These are phyloP conservation scores for Breviolum minutum DNA, from an alignment of 73 alveolate genomes.

Conservation along the genomic window DNA sequence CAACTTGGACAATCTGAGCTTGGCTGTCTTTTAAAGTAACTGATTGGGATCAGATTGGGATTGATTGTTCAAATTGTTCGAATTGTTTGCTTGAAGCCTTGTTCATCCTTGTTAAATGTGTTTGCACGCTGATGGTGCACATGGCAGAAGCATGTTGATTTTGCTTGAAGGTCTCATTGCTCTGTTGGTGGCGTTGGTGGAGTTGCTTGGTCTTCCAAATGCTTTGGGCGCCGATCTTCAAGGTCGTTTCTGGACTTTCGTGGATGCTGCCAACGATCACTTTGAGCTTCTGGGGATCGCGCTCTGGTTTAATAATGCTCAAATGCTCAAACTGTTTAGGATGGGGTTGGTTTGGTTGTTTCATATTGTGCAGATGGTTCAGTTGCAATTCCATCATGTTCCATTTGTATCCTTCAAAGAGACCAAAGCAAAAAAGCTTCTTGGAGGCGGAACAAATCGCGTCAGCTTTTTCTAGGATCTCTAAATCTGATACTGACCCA, in stretches of 20 bases:
- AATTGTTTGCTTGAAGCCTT: neutral
- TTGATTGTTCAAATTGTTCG: too few relatives aligned
- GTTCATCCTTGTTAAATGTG: neutral
- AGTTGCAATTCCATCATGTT: neutral
- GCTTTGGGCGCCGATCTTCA: neutral
- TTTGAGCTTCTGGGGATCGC: conserved; percentile 66
- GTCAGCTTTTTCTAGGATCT: neutral
- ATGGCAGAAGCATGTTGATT: neutral
- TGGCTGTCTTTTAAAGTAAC: neutral
- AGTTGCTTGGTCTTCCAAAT: conserved; percentile 30
- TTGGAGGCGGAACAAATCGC: neutral
- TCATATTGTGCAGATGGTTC: neutral
- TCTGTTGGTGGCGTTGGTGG: conserved; percentile 23
- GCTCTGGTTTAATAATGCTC: neutral
- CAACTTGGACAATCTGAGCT: neutral
- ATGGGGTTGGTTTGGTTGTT: neutral
- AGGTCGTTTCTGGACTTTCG: neutral
- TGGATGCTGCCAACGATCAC: conserved; percentile 45
- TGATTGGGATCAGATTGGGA: too few relatives aligned
- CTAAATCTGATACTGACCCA: too few relatives aligned
- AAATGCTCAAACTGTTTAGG: too few relatives aligned
- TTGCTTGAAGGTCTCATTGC: conserved; percentile 24
- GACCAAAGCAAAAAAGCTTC: too few relatives aligned
- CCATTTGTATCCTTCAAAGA: neutral
- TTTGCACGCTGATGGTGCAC: neutral